These are phyloP conservation scores for Xylaria sp. DNA, from an alignment of 2,329 filamentous ascomycete species.

Conservation along the genomic window DNA sequence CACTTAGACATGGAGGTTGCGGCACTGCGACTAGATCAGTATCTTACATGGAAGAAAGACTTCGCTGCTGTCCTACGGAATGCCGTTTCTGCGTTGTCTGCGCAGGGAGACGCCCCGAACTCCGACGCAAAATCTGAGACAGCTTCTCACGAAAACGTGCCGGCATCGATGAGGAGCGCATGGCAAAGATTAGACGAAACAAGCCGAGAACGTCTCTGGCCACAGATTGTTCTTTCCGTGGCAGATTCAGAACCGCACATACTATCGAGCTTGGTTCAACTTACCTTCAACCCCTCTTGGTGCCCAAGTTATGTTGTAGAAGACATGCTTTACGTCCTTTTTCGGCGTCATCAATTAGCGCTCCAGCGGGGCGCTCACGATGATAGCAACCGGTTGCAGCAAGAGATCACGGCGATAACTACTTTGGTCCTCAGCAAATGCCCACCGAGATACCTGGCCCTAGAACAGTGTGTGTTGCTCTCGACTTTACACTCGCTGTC, in stretches of 20 bases:
- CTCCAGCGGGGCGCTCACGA: neutral
- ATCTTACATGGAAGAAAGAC: constrained; percentile 46
- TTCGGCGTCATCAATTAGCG: constrained; percentile 25
- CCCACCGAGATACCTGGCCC: constrained; percentile 42
- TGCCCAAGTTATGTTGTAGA: constrained; percentile 49
- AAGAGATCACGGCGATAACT: constrained; percentile 37
- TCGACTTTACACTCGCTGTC: constrained; percentile 33
- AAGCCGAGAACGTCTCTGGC: constrained; percentile 45
- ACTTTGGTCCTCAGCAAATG: constrained; percentile 41
- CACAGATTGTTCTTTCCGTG: constrained; percentile 42
- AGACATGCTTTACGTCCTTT: constrained; percentile 46
- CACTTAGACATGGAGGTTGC: constrained; percentile 12
- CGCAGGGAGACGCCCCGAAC: neutral
- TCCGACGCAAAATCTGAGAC: constrained; percentile 6
- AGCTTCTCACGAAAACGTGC: constrained; percentile 18
- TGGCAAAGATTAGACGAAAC: constrained; percentile 43
- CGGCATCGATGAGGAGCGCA: constrained; percentile 38
- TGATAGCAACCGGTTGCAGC: neutral
- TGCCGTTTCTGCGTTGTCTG: neutral
- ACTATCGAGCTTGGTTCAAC: constrained; percentile 41
- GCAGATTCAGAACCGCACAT: constrained; percentile 38
- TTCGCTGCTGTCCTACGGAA: constrained; percentile 33
- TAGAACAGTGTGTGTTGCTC: constrained; percentile 43
- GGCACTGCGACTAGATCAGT: constrained; percentile 42
- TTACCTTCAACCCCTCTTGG: constrained; percentile 46